phyloP scores from a whole-genome alignment of 805 yeast species.

The Zygotorulaspora chibaensis region DNA sequence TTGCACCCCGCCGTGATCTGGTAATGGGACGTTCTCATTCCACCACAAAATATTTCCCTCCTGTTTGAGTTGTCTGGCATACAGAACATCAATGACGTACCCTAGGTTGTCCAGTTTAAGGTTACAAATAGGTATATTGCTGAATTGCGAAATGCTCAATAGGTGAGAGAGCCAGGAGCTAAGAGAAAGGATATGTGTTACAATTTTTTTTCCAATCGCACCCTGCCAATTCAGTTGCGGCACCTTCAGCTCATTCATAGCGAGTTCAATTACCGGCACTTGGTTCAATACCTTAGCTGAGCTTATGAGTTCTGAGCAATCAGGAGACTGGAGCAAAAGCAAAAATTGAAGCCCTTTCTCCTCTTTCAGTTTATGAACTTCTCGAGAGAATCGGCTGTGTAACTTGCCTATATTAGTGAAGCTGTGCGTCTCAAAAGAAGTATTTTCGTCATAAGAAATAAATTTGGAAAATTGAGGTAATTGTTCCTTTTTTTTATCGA shows the following conservation, averaged over 20 bases:
- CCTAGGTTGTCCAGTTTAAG: conserved; percentile 72
- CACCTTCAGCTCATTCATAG: conserved; percentile 51
- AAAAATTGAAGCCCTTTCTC: conserved; percentile 62
- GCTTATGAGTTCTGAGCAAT: conserved; percentile 43
- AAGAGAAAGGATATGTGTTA: conserved; percentile 66
- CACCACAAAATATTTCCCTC: conserved; percentile 85
- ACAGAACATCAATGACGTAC: conserved; percentile 77
- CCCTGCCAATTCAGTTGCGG: conserved; percentile 84
- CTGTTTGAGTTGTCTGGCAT: conserved; percentile 68
- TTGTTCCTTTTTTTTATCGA: conserved; percentile 43
- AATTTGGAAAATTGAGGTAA: conserved; percentile 41
- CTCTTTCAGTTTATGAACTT: conserved; percentile 53
- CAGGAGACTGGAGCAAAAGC: conserved; percentile 72
- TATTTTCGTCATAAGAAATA: conserved; percentile 48
- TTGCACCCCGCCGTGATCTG: conserved; percentile 83
- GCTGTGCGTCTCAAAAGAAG: conserved; percentile 53
- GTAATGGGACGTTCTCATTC: conserved; percentile 66
- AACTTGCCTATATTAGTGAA: conserved; percentile 53
- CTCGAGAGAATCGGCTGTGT: conserved; percentile 52
- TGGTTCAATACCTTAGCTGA: conserved; percentile 46
- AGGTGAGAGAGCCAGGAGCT: conserved; percentile 70
- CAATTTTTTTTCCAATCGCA: conserved; percentile 55
- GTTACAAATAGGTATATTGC: conserved; percentile 84
- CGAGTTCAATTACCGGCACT: conserved; percentile 62
- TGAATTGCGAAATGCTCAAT: conserved; percentile 60